Evolutionary conservation across 176 grass and related monocot genomes (phyloP).

Genomic region (Paspalum notatum): DNA sequence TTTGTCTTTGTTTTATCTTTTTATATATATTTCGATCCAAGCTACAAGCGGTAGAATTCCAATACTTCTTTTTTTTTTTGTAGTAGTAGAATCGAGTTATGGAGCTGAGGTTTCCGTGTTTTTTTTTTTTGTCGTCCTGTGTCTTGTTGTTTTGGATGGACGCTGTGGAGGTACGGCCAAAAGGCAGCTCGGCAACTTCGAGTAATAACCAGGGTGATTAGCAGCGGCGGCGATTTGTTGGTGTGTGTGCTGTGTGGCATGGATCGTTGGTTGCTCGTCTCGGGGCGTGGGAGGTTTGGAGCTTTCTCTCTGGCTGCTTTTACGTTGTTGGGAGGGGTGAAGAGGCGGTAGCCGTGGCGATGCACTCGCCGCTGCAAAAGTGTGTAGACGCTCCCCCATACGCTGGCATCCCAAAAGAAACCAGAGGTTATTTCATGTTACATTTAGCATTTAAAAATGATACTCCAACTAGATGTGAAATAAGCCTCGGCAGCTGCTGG

Average conservation of each 20-base stretch:
- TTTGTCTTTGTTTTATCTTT: no score
- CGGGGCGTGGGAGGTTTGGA: constrained; percentile 34
- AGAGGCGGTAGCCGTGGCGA: no score
- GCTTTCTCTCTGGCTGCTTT: constrained; percentile 35
- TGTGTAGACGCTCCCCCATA: no score
- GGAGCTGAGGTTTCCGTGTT: neutral
- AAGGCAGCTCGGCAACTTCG: neutral
- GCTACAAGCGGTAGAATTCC: neutral
- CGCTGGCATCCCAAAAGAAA: no score
- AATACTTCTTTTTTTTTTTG: no score
- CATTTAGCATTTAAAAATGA: no score
- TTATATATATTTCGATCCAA: neutral
- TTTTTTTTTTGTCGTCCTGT: constrained; percentile 14
- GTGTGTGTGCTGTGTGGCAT: neutral
- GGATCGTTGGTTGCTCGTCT: neutral
- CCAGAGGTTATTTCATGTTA: no score
- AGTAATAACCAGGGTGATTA: neutral
- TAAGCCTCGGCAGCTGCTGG: no score
- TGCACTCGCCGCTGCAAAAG: no score
- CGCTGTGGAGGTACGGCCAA: constrained; percentile 24
- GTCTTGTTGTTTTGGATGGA: constrained; percentile 49
- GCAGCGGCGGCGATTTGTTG: neutral
- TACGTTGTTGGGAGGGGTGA: neutral
- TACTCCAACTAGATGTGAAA: no score
- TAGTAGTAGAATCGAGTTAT: constrained; percentile 14